Evolutionary conservation across 345 rosid species (phyloP).

Genomic region (Carallia brachiata): DNA sequence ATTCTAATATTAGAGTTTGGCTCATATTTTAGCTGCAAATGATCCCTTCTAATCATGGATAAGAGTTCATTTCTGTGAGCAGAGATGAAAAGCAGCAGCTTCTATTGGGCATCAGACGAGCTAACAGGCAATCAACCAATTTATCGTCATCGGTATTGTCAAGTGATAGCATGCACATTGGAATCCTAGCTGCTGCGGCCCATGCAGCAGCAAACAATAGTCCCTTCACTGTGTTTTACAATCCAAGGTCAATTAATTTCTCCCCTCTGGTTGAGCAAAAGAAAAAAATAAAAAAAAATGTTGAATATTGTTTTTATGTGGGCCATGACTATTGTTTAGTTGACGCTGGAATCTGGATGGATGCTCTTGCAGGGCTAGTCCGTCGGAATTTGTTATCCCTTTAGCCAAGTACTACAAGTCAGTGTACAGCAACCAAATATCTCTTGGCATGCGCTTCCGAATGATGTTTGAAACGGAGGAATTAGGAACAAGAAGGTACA

Average conservation of each 20-base stretch:
- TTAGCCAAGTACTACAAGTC: constrained; percentile 91
- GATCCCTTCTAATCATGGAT: background rate
- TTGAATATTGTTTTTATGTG: background rate
- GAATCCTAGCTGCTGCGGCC: constrained; percentile 95
- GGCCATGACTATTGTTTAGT: background rate
- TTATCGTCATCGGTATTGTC: constrained; percentile 88
- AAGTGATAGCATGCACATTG: constrained; percentile 98
- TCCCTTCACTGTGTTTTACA: constrained; percentile 83
- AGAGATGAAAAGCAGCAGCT: constrained; percentile 93
- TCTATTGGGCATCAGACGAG: constrained; percentile 74
- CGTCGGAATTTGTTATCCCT: constrained; percentile 94
- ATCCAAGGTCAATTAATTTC: constrained; percentile 62
- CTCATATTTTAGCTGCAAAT: background rate
- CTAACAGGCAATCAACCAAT: constrained; percentile 79
- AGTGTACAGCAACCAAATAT: constrained; percentile 63
- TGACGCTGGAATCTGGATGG: constrained; percentile 7
- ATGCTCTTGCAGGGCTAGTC: constrained; percentile 59
- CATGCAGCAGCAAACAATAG: constrained; percentile 96
- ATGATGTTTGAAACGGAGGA: constrained; percentile 99
- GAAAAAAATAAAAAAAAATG: background rate
- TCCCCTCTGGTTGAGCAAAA: background rate
- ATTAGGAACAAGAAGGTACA: constrained; percentile 72
- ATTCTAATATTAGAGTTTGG: constrained; percentile 1
- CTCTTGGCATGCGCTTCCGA: constrained; percentile 88
- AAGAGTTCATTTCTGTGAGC: constrained; percentile 16